A percentile compares a stretch with the other conserved stretches of the same genome.
phyloP scores from a whole-genome alignment of 1,139 yeast genomes.

The Nakaseomyces glabratus region DNA sequence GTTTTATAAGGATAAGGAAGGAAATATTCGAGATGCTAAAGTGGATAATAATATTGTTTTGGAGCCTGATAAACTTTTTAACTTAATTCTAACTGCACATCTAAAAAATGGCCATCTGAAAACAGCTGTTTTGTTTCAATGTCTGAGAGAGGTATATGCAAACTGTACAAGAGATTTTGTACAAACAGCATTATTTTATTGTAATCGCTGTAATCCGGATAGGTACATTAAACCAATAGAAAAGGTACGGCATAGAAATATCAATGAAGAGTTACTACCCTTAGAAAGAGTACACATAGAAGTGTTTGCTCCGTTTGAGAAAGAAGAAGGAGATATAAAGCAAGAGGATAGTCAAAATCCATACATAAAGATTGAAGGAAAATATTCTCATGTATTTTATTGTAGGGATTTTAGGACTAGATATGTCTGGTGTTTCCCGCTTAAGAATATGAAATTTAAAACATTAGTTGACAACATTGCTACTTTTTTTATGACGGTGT shows the following conservation, averaged over 20 bases:
- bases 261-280: slow-evolving; percentile 20
- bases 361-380: slow-evolving; percentile 17
- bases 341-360: not conserved
- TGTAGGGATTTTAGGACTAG: slow-evolving; percentile 27
- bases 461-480: slow-evolving; percentile 17
- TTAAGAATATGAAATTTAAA: slow-evolving; percentile 21
- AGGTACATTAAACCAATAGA: slow-evolving; percentile 12
- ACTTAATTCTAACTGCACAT: slow-evolving; percentile 27
- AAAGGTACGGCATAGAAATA: slow-evolving; percentile 17
- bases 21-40: slow-evolving; percentile 22
- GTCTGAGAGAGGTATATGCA: slow-evolving; percentile 19
- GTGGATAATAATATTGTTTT: slow-evolving; percentile 22
- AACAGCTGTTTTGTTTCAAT: slow-evolving; percentile 15
- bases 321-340: slow-evolving; percentile 7
- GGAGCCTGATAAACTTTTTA: slow-evolving; percentile 26
- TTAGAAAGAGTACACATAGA: slow-evolving; percentile 29
- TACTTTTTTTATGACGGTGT: slow-evolving; percentile 15
- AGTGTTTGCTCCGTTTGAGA: slow-evolving; percentile 22
- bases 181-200: slow-evolving; percentile 18
- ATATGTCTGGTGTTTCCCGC: slow-evolving; percentile 27
- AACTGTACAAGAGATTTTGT: slow-evolving; percentile 24
- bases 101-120: slow-evolving; percentile 25
- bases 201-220: slow-evolving; percentile 26
- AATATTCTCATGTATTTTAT: slow-evolving; percentile 24
- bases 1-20: slow-evolving; percentile 19